A percentile compares a stretch with the other conserved stretches of the same genome.
Evolutionary conservation across 495 filamentous ascomycete species (phyloP).

Genomic region (Schizothecium vesticola): DNA sequence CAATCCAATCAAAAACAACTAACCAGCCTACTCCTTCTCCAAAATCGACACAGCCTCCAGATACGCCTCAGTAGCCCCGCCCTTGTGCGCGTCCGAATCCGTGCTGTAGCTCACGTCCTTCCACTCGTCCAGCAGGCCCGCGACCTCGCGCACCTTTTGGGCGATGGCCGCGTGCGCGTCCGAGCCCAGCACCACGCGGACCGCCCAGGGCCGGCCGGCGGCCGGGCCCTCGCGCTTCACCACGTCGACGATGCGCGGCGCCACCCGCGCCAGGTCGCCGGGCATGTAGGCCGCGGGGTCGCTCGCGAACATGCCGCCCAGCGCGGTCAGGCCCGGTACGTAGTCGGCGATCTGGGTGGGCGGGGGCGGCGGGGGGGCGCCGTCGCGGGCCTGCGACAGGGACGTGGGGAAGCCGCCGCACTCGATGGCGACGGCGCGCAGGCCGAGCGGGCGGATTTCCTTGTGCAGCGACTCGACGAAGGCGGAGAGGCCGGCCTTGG

Average conservation of each 20-base stretch:
- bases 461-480: slow-evolving; percentile 31
- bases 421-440: slow-evolving; percentile 22
- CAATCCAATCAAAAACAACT: too few species aligned
- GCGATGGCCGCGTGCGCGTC: slow-evolving; percentile 16
- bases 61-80: slow-evolving; percentile 9
- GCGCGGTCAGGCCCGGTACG: slow-evolving; percentile 2
- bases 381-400: slow-evolving; percentile 20
- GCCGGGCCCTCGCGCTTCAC: slow-evolving; percentile 27
- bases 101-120: slow-evolving; percentile 18
- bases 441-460: slow-evolving; percentile 18
- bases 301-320: slow-evolving; percentile 18
- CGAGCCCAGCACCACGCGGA: slow-evolving; percentile 19
- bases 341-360: slow-evolving; percentile 10
- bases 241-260: slow-evolving; percentile 28
- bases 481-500: slow-evolving; percentile 42
- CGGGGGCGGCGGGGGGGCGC: neutral
- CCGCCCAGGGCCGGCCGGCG: slow-evolving; percentile 15
- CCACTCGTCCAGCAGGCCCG: slow-evolving; percentile 14
- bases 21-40: neutral
- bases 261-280: slow-evolving; percentile 32
- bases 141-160: slow-evolving; percentile 20
- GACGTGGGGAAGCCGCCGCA: slow-evolving; percentile 23
- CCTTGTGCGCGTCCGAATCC: slow-evolving; percentile 15
- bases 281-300: slow-evolving; percentile 23
- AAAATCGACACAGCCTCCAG: slow-evolving; percentile 13